phyloP scores from a whole-genome alignment of 225 moss, liverwort and hornwort genomes.

The Sphagnum contortum region DNA sequence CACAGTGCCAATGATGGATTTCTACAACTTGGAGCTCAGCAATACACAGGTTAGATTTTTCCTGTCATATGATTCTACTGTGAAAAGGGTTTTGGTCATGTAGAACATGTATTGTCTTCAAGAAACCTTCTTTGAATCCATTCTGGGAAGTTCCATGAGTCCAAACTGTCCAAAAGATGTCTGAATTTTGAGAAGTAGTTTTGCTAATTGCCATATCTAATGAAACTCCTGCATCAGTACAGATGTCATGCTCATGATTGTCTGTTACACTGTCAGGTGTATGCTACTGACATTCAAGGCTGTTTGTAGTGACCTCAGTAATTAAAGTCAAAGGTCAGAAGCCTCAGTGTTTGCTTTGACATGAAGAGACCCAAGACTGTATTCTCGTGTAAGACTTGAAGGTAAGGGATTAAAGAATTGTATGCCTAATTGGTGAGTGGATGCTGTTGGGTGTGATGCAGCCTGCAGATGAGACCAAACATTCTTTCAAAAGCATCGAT shows the following conservation, averaged over 20 bases:
- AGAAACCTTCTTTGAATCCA: background rate
- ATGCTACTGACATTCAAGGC: no score
- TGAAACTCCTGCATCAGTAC: no score
- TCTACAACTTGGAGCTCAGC: slow-evolving; percentile 84
- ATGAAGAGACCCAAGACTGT: background rate
- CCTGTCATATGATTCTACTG: background rate
- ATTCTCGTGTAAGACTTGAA: background rate
- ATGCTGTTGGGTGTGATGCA: slow-evolving; percentile 14
- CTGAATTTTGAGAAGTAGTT: background rate
- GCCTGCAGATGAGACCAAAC: slow-evolving; percentile 46
- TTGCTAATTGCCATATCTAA: no score
- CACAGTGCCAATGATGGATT: slow-evolving; percentile 52
- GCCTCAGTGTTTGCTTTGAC: background rate
- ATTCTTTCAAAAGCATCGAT: slow-evolving; percentile 31
- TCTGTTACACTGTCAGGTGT: no score
- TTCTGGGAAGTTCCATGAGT: background rate
- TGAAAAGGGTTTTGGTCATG: background rate
- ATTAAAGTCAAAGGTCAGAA: background rate
- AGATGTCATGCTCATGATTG: no score
- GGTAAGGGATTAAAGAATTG: background rate
- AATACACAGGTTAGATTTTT: slow-evolving; percentile 67
- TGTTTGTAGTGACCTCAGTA: no score
- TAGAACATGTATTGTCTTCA: background rate
- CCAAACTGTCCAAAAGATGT: background rate
- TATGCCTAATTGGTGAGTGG: background rate